A percentile compares a stretch with the other conserved stretches of the same genome.
Conservation (phyloP, 768 basidiomycete genomes). For the Cystobasidium tubakii region DNA sequence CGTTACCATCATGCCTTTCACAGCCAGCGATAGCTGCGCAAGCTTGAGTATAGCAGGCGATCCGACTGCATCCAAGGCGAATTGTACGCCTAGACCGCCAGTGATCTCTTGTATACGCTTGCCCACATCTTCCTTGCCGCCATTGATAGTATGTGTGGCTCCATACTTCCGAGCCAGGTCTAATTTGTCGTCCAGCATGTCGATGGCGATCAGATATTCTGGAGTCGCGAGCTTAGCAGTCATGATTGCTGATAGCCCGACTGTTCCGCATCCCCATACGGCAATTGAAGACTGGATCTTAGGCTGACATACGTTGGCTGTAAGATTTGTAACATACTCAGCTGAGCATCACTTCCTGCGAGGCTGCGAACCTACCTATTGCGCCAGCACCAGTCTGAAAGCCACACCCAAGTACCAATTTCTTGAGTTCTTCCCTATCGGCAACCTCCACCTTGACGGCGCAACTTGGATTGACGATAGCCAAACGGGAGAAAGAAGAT, state of each 20-base stretch:
- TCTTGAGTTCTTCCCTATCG: slow-evolving; percentile 18
- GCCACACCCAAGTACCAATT: slow-evolving; percentile 13
- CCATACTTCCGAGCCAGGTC: slow-evolving; percentile 21
- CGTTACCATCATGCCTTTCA: slow-evolving; percentile 13
- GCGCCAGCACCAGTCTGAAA: slow-evolving; percentile 25
- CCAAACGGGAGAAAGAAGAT: slow-evolving; percentile 26
- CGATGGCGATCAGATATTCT: slow-evolving; percentile 11
- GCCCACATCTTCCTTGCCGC: slow-evolving; percentile 1
- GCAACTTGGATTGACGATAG: slow-evolving; percentile 20
- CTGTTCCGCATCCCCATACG: slow-evolving; percentile 15
- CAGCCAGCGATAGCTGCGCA: neutral
- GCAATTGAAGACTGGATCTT: slow-evolving; percentile 7
- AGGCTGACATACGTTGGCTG: slow-evolving; percentile 26
- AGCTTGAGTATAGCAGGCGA: neutral
- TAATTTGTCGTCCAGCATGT: neutral
- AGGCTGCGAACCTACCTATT: neutral
- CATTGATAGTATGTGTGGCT: slow-evolving; percentile 18
- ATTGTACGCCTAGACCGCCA: slow-evolving; percentile 9
- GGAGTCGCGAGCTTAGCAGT: slow-evolving; percentile 15
- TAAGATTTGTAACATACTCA: neutral
- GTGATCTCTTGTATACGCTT: slow-evolving; percentile 20
- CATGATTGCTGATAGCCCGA: neutral
- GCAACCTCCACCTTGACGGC: slow-evolving; percentile 24
- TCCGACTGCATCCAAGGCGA: slow-evolving; percentile 14
- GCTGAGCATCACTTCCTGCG: neutral